Conservation (phyloP, 2,329 filamentous ascomycete species). For the Botryotinia narcissicola region DNA sequence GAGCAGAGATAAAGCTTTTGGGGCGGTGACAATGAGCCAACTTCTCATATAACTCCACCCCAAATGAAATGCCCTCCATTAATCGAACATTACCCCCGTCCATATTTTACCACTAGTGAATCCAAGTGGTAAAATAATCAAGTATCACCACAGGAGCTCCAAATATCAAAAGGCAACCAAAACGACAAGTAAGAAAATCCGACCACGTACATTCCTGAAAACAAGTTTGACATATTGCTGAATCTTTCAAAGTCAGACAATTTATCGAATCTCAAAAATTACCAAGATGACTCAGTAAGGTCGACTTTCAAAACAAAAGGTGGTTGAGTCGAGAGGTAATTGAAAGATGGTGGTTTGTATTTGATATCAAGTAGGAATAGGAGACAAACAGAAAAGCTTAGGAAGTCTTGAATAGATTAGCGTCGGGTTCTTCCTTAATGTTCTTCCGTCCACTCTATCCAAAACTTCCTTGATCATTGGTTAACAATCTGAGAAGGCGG, state of each 20-base stretch:
- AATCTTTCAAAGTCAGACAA: slow-evolving; percentile 3
- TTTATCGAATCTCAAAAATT: neutral
- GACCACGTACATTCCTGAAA: slow-evolving; percentile 40
- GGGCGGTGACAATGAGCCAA: slow-evolving; percentile 6
- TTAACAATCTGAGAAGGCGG: slow-evolving; percentile 7
- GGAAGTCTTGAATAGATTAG: slow-evolving; percentile 16
- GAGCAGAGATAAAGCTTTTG: neutral
- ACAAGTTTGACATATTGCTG: slow-evolving; percentile 38
- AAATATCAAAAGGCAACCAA: slow-evolving; percentile 15
- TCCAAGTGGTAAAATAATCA: neutral
- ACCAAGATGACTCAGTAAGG: neutral
- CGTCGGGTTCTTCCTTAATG: slow-evolving; percentile 15
- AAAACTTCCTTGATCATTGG: slow-evolving; percentile 15
- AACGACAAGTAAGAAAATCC: slow-evolving; percentile 15
- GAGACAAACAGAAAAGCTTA: slow-evolving; percentile 21
- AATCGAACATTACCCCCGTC: neutral
- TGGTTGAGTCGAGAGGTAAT: slow-evolving; percentile 2
- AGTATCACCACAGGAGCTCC: neutral
- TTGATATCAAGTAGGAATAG: slow-evolving; percentile 22
- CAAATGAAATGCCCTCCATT: neutral
- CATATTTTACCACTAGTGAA: neutral
- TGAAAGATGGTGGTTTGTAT: slow-evolving; percentile 13
- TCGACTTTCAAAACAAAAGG: neutral
- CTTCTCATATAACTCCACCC: neutral
- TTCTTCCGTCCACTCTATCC: slow-evolving; percentile 9